Evolutionary conservation across 192 early-diverging fungal genomes (phyloP).

Genomic region (Rhizoclosmatium sp.): DNA sequence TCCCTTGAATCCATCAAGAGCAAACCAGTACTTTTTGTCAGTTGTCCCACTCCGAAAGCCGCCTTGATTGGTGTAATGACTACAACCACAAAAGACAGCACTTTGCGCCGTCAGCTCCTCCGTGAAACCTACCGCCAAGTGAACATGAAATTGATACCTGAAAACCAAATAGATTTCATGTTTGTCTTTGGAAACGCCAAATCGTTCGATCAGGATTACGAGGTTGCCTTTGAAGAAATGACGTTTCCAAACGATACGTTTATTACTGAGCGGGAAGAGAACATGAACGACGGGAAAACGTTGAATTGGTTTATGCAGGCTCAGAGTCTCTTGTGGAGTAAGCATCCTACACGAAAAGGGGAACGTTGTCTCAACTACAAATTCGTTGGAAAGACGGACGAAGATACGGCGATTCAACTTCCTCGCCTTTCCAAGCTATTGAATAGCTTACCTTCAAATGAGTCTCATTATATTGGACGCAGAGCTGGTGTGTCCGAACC

Average conservation of each 20-base stretch:
- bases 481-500: neutral
- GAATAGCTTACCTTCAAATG: neutral
- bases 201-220: too few relatives aligned
- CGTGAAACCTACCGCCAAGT: too few relatives aligned
- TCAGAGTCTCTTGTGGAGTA: neutral
- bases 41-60: too few relatives aligned
- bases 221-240: too few relatives aligned
- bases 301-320: slow-evolving; percentile 4
- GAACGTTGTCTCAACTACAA: neutral
- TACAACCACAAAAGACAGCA: too few relatives aligned
- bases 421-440: neutral
- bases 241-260: slow-evolving; percentile 2
- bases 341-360: neutral
- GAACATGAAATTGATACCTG: too few relatives aligned
- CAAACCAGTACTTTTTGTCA: too few relatives aligned
- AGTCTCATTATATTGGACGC: neutral
- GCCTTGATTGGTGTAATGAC: too few relatives aligned
- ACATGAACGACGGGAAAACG: slow-evolving; percentile 7
- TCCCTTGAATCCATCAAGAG: too few relatives aligned
- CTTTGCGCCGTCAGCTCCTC: too few relatives aligned
- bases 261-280: neutral
- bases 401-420: slow-evolving; percentile 17
- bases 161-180: too few relatives aligned
- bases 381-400: slow-evolving; percentile 17
- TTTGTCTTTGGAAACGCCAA: too few relatives aligned